Base-by-base conservation (phyloP, 148 eudicot genomes). In the Camellia sinensis region DNA sequence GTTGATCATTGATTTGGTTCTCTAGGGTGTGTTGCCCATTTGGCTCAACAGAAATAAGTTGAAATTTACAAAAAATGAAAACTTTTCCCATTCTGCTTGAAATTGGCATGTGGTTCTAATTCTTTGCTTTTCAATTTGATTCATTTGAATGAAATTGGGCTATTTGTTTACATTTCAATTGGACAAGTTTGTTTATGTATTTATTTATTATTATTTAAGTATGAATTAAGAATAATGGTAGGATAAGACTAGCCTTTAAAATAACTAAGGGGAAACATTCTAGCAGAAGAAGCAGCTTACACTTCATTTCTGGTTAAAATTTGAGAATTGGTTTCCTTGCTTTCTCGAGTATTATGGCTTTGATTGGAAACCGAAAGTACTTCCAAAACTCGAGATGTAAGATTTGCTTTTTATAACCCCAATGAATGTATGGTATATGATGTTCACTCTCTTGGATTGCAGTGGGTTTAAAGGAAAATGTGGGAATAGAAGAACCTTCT, bases 381-480 rank as follows among this genome's bases (percentile, higher is more conserved):
- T 56, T n/a, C n/a, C n/a, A n/a, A n/a, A n/a, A n/a, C n/a, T n/a
- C n/a, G n/a, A n/a, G n/a, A n/a, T n/a, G n/a, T n/a, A n/a, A n/a
- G n/a, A n/a, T n/a, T n/a, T n/a, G n/a, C n/a, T n/a, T n/a, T n/a
- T n/a, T n/a, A n/a, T n/a, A n/a, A n/a, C 43, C 57, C 21, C 14
- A 7, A 62, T 53, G 62, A 45, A 44, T 22, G 19, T 77, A 66
- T 53, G 18, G 8, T 52, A 44, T 7, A 61, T 74, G 65, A 80
- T 75, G 14, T 37, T 19, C 53, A 44, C 18, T 65, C 76, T 77
- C 65, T 46, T 72, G 40, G 43, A 15, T 70, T 81, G 88, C 87
- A 90, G 92, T 75, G 45, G 37, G 76, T 37, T 62, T 74, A 43
- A 84, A 79, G 37, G 66, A 65, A 75, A 67, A 71, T 63, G 81